Base-by-base conservation (phyloP, 257 asterid species). In the Ocimum tenuiflorum region DNA sequence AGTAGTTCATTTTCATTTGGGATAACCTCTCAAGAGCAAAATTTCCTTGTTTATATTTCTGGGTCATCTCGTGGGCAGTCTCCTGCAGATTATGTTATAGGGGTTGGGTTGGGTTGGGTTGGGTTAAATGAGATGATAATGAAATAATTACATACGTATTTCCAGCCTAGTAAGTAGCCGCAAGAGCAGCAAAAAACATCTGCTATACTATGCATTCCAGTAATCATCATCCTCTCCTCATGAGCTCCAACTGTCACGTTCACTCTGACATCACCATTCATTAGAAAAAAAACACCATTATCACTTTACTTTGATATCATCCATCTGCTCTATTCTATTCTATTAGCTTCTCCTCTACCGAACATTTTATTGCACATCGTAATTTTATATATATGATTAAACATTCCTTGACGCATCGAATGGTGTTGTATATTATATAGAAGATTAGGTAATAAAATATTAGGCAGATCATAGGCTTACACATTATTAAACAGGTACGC, bases 141-240 rank as follows among this genome's bases (percentile, higher is more conserved):
- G n/a, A n/a, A n/a, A n/a, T n/a, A n/a, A n/a, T 27, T 27, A 53
- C 54, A 8, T 81, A 91, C 96, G 31, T 88, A 88, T 91, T 91
- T 91, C 96, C 97, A 91, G 60, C 97, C 96, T 55, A 86, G 78
- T 38, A 78, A 75, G 50, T 87, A 92, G 33, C 96, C 91, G 41
- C 97, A 91, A 59, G 66, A 78, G 79, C 88, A 82, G 76, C 97
- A 91, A 73, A 78, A 91, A 18, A 83, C 78, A 70, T 91, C 97
- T 1, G 87, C 89, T 0, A 91, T 88, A 0, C 89, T 88, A 60
- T 91, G 94, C 88, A 67, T 72, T 45, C 96, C 95, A 18, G 96
- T 80, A 23, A 86, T 73, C 97, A 91, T 91, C 80, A 70, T 38
- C 75, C 95, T 88, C 69, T 88, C 94, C 67, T 91, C 96, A 17